Evolutionary conservation across 768 basidiomycete species (phyloP).

Genomic region (Gloeostereum incarnatum): DNA sequence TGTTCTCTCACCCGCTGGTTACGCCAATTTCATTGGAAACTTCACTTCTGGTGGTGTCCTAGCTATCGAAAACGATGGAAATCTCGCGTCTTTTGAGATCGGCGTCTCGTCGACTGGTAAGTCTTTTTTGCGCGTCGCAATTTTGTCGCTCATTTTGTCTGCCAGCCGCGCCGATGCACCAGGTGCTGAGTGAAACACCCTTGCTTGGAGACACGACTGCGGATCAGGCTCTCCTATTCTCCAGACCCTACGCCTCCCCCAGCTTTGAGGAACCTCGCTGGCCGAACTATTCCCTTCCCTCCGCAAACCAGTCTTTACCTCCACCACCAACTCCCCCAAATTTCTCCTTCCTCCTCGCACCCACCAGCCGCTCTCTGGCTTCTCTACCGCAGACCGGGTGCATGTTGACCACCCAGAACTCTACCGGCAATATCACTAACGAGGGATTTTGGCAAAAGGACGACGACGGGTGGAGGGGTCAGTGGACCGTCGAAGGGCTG

Average conservation of each 20-base stretch:
- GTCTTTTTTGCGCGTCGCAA: conserved; percentile 3
- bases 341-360: conserved; percentile 46
- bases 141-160: background rate
- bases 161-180: conserved; percentile 44
- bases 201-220: conserved; percentile 68
- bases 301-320: conserved; percentile 40
- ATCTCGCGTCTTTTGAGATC: conserved; percentile 43
- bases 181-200: conserved; percentile 31
- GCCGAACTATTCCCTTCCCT: conserved; percentile 71
- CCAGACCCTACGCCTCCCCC: conserved; percentile 37
- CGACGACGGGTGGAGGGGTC: conserved; percentile 50
- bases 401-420: conserved; percentile 31
- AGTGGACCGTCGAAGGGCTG: conserved; percentile 58
- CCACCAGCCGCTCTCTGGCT: conserved; percentile 29
- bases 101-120: conserved; percentile 40
- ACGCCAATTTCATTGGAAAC: conserved; percentile 40
- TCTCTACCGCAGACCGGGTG: conserved; percentile 50
- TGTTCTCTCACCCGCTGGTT: conserved; percentile 31
- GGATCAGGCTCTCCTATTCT: conserved; percentile 67
- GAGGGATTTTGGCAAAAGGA: conserved; percentile 51
- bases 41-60: conserved; percentile 42
- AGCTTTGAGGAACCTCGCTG: conserved; percentile 32
- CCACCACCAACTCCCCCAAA: conserved; percentile 31
- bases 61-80: conserved; percentile 28
- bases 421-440: conserved; percentile 28